Percentiles rank a stretch among this genome's conserved stretches.
These are phyloP conservation scores for Trichocomaceae sp. DNA, from an alignment of 2,329 filamentous ascomycete species.

Conservation along the genomic window DNA sequence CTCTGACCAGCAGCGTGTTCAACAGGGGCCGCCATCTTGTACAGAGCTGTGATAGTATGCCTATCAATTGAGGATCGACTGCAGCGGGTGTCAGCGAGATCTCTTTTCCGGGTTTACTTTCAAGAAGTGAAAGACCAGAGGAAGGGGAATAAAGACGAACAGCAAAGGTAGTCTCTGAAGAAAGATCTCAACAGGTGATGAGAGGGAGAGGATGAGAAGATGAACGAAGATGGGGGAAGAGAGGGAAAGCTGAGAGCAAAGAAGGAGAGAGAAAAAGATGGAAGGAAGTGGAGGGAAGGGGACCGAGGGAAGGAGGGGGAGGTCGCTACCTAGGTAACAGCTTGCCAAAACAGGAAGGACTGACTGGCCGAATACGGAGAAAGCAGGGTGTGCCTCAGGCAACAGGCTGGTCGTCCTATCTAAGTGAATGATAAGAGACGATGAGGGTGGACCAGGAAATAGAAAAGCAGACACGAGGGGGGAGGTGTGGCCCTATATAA, in stretches of 20 bases:
- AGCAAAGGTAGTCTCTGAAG: neutral
- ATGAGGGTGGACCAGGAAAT: neutral
- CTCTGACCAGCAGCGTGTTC: neutral
- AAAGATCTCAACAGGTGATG: neutral
- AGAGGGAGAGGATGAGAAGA: too few species aligned
- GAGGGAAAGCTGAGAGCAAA: neutral
- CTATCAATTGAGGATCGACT: neutral
- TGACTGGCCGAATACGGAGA: neutral
- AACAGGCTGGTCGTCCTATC: conserved; percentile 5
- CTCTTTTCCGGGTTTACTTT: neutral
- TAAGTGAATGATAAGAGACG: neutral
- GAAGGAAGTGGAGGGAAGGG: neutral
- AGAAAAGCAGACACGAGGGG: neutral
- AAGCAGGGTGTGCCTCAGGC: neutral
- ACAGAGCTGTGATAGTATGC: neutral
- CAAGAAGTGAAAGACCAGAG: neutral
- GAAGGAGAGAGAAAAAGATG: neutral
- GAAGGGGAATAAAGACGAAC: neutral
- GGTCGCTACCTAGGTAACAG: neutral
- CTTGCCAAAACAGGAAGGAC: neutral
- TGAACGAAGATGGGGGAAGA: neutral
- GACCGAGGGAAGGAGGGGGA: conserved; percentile 2
- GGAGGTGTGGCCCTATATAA: conserved; percentile 2
- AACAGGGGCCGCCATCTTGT: conserved; percentile 7
- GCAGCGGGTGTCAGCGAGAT: neutral